phyloP scores from a whole-genome alignment of 1,139 yeast genomes.

The Eremothecium sinecaudum region DNA sequence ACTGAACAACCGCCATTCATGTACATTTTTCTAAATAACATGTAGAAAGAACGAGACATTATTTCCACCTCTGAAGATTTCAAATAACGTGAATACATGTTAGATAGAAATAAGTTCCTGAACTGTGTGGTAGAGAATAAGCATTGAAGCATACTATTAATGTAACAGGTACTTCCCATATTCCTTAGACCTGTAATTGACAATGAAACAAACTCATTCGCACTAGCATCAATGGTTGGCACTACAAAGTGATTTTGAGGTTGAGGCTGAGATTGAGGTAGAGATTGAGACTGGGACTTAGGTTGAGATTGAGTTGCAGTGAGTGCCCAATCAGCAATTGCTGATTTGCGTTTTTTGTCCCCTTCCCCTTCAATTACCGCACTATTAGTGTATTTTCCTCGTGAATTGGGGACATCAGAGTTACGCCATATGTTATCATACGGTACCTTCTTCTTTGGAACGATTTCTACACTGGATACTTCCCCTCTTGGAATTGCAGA shows the following conservation, averaged over 20 bases:
- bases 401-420: no score
- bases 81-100: slow-evolving; percentile 37
- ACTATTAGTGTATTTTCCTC: no score
- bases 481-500: no score
- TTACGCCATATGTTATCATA: background rate
- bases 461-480: no score
- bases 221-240: slow-evolving; percentile 35
- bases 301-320: no score
- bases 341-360: no score
- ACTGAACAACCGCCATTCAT: slow-evolving; percentile 52
- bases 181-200: slow-evolving; percentile 59
- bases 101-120: slow-evolving; percentile 36
- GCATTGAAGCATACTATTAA: slow-evolving; percentile 61
- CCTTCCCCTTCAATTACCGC: no score
- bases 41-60: slow-evolving; percentile 41
- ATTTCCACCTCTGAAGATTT: slow-evolving; percentile 28
- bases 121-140: slow-evolving; percentile 45
- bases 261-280: no score
- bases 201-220: slow-evolving; percentile 34
- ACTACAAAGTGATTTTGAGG: slow-evolving; percentile 9
- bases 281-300: no score
- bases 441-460: background rate
- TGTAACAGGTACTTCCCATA: slow-evolving; percentile 65
- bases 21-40: slow-evolving; percentile 40
- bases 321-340: no score